phyloP scores from a whole-genome alignment of 208 protist genomes.

The Trypanosoma congolense region DNA sequence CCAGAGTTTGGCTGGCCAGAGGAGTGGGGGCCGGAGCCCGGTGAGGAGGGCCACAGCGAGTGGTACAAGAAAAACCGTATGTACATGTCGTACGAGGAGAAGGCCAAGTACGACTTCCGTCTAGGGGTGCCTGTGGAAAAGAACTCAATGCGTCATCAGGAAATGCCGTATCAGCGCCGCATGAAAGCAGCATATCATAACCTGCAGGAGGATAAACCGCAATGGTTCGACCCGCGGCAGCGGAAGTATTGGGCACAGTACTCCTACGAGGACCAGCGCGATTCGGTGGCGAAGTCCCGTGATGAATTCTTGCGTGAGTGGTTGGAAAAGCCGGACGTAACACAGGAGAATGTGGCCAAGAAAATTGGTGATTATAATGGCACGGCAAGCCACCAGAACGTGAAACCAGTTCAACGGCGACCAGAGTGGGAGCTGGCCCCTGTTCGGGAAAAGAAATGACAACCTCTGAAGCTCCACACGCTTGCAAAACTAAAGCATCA shows the following conservation, averaged over 20 bases:
- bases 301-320: conserved; percentile 83
- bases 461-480: too few relatives aligned
- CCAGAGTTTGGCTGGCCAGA: conserved; percentile 82
- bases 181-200: conserved; percentile 85
- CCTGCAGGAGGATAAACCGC: conserved; percentile 56
- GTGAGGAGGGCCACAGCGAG: conserved; percentile 76
- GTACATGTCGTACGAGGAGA: conserved; percentile 90
- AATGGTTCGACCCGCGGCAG: conserved; percentile 71
- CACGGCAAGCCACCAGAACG: conserved; percentile 70
- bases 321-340: conserved; percentile 85
- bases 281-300: conserved; percentile 75
- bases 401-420: conserved; percentile 70
- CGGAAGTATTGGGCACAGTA: conserved; percentile 80
- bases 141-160: conserved; percentile 81
- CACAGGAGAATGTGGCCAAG: conserved; percentile 79
- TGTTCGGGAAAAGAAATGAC: conserved; percentile 27
- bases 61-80: conserved; percentile 89
- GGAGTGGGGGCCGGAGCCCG: conserved; percentile 85
- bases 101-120: conserved; percentile 73
- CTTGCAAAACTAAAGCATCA: too few relatives aligned
- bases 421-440: conserved; percentile 87
- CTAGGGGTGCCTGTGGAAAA: conserved; percentile 79
- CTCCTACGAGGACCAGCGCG: conserved; percentile 81
- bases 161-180: conserved; percentile 81
- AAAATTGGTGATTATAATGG: conserved; percentile 89